Base-by-base conservation (phyloP, 75 land plant species). In the Pseudotsuga menziesii region DNA sequence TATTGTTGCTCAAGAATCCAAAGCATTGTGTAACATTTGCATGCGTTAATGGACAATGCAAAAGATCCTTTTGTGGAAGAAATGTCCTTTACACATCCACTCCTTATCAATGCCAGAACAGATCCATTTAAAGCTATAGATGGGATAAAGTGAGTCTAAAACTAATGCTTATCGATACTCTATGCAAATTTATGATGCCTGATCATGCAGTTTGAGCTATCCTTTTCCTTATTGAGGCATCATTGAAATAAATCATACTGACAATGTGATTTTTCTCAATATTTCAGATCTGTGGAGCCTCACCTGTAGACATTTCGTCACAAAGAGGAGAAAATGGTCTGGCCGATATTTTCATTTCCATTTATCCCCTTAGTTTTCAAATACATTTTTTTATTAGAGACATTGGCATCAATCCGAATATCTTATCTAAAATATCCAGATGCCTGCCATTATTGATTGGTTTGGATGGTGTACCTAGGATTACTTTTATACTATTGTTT, bases 401-500 rank as follows among this genome's bases (percentile, higher is more conserved):
- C 4, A 35, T 69, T 19, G 7, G 23, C 72, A 69, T 69, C 35
- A 22, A 69, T 41, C 39, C 13, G n/a, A 14, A 14, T 35, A 69
- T 20, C 0, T 69, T 69, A 13, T 36, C 72, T 7, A 29, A 48
- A 55, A 61, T 36, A 17, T n/a, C 52, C 81, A 89, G 98, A 84
- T 89, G 90, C 98, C 97, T 36, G 94, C 89, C 29, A 89, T 96
- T 83, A 77, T 96, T 76, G 88, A 96, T 78, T 96, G 92, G 91
- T 96, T 96, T 82, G 99, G 99, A 15, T 96, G 99, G 99, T 96
- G 99, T 62, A 96, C 99, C n/a, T 96, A 97, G 99, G 94, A 96
- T 88, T 97, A 97, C 54, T 96, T 96, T 76, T 94, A 96, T 58
- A 93, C 97, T 0, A 85, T 90, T 75, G 99, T 96, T 25, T 88